Evolutionary conservation across 257 asterid genomes (phyloP), one percentile per base, ranked within the genome.

Genomic region (Mitragyna speciosa): DNA sequence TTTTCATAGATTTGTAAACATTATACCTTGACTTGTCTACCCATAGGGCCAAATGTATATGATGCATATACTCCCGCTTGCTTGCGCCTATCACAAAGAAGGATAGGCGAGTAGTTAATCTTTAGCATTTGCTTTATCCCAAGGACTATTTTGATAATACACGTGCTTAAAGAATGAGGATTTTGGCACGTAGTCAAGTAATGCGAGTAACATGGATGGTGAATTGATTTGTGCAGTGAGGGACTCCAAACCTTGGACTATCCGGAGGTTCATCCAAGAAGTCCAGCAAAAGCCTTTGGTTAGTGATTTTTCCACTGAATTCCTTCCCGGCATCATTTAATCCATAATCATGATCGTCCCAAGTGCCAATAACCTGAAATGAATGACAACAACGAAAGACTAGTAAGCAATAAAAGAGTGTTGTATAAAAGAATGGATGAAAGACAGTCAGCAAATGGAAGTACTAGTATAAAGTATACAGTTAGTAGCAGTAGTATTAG

Each of bases 281-380:
- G 81, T 84, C 87, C 33, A 84, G 73, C 28, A 84, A 26, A 73
- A 84, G 85, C 83, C 59, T 84, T 56, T 84, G 87, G 76, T 84
- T 84, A 49, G 78, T 73, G 68, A 73, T 61, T 70, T 84, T 84
- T 24, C 73, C 56, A 24, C 22, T n/a, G 72, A 84, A 84, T 49
- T 84, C 87, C 47, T 84, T 84, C 36, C 87, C 87, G 39, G 87
- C 87, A 70, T 84, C 81, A 43, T 84, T 84, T 58, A 84, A 69
- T 48, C 85, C 87, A 66, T 67, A 84, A 78, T 84, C 87, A 69
- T 84, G 87, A 65, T 84, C 87, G 74, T 84, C 87, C 87, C 85
- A 84, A 0, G 87, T 84, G 52, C 87, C 87, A 54, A 84, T 49
- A 36, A 84, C 78, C 85, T 81, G 75, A 56, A 24, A 41, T 31